Base-by-base conservation (phyloP, 305 asterid species). In the Nicotiana rustica region DNA sequence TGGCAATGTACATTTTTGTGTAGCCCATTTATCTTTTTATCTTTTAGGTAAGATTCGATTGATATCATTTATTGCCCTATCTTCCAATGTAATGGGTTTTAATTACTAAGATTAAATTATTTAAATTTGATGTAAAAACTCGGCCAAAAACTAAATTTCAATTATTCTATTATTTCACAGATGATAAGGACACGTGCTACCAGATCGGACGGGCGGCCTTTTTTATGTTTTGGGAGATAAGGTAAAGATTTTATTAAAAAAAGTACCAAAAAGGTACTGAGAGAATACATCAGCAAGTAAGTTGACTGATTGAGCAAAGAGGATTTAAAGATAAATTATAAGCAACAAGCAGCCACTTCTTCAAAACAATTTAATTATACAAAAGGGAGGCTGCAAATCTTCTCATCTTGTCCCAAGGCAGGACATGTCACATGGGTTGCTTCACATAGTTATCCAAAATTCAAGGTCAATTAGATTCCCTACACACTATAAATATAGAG, bases 381-480 rank as follows among this genome's bases (percentile, higher is more conserved):
- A 38, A 78, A 61, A 61, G 25, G 19, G 38, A 71, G 41, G 61
- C 55, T 61, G 6, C 73, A 60, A 62, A 41, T 21, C 60, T 49
- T 62, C 44, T 64, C 35, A 62, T 21, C 15, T 59, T 79, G 44
- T 79, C 71, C 75, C 62, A 41, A 64, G 13, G 55, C n/a, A 78
- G 71, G 41, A 79, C 69, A 79, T 19, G 61, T 64, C 82, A 79
- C 82, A 79, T 79, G 82, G 75, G 75, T 79, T 62, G 62, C 60
- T 64, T 9, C 12, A 52, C 35, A 7, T 15, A 55, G 55, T 31
- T 49, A 68, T 64, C 59, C 41, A 4, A 79, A 79, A 62, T 1
- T 25, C 0, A 79, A 79, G 49, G 76, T 79, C 64, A 79, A 64
- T 61, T 64, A 79, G 82, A 79, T 79, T 79, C 82, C 62, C 75